Evolutionary conservation across 225 moss, liverwort and hornwort species (phyloP).

Genomic region (Pseudisothecium myosuroides): DNA sequence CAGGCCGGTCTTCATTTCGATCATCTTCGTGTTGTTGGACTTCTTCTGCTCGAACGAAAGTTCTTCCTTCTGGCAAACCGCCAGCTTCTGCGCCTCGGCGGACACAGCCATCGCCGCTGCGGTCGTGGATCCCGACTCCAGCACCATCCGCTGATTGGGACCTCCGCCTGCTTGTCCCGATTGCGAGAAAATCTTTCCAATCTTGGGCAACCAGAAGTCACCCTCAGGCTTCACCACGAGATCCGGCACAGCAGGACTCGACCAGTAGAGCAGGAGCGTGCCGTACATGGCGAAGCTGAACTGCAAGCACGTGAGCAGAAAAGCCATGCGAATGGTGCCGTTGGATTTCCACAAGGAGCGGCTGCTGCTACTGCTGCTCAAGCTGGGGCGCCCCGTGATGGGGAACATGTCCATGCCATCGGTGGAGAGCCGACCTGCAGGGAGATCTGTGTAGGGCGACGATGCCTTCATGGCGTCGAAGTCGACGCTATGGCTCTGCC

Average conservation of each 20-base stretch:
- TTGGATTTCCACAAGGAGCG: not conserved
- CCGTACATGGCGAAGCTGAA: conserved; percentile 69
- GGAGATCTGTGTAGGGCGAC: not conserved
- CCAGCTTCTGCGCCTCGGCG: not conserved
- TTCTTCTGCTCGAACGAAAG: conserved; percentile 62
- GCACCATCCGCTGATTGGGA: not conserved
- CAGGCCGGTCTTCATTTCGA: conserved; percentile 47
- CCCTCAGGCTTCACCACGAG: conserved; percentile 8
- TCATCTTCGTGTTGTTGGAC: conserved; percentile 47
- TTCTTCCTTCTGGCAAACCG: conserved; percentile 44
- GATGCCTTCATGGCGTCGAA: not conserved
- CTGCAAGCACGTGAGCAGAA: conserved; percentile 60
- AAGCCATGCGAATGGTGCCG: conserved; percentile 34
- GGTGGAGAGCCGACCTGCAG: not conserved
- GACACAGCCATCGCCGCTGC: not conserved
- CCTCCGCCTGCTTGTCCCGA: not conserved
- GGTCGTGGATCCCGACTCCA: not conserved
- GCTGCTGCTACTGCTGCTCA: not conserved
- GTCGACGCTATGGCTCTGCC: not conserved
- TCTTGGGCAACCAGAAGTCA: conserved; percentile 7
- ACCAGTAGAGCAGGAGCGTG: conserved; percentile 68
- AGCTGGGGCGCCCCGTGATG: not conserved
- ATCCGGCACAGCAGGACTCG: conserved; percentile 62
- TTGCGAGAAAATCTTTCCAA: not conserved
- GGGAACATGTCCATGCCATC: not conserved